phyloP scores from a whole-genome alignment of 73 alveolate species.

The Paramecium pentaurelia region DNA sequence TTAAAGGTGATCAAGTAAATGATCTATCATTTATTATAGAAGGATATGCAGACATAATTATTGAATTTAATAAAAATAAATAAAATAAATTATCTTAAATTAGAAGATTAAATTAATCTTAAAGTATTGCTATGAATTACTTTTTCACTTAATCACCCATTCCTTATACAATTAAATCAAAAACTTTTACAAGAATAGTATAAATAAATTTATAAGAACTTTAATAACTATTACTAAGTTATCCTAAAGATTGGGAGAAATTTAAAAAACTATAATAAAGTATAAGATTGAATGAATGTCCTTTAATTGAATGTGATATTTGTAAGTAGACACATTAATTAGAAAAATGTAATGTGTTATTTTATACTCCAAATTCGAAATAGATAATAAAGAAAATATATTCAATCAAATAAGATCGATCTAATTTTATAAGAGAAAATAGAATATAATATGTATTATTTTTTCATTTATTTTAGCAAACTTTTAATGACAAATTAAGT shows the following conservation, averaged over 20 bases:
- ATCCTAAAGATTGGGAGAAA: background rate
- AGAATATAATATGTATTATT: background rate
- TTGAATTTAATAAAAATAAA: background rate
- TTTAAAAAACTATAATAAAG: background rate
- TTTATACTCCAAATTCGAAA: background rate
- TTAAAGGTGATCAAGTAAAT: background rate
- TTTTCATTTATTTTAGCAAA: background rate
- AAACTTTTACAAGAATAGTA: background rate
- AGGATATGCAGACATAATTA: background rate
- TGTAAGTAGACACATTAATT: background rate
- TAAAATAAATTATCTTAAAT: background rate
- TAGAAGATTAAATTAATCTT: background rate
- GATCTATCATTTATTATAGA: constrained; percentile 34
- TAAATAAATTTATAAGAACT: background rate
- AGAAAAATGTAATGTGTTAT: background rate
- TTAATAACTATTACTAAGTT: background rate
- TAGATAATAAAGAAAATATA: background rate
- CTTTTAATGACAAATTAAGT: background rate
- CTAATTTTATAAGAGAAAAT: background rate
- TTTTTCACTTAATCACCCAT: background rate
- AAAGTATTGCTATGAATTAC: background rate
- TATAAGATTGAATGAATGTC: background rate
- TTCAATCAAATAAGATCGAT: background rate
- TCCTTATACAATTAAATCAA: background rate
- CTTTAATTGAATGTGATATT: background rate